phyloP scores from a whole-genome alignment of 345 rosid genomes.

The Melaleuca alternifolia region DNA sequence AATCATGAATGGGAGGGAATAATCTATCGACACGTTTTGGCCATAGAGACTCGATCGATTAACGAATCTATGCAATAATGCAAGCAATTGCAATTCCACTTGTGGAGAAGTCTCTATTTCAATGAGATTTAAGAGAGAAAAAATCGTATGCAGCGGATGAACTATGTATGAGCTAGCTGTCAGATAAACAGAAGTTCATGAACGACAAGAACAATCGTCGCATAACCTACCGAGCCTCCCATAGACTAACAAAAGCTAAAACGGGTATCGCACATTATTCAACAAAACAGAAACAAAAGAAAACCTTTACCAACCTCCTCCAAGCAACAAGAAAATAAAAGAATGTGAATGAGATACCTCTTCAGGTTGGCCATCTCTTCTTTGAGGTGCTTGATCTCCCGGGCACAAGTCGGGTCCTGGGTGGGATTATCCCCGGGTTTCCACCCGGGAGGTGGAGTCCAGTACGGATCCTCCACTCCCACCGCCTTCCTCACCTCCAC shows the following conservation, averaged over 20 bases:
- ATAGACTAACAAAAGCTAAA: background rate
- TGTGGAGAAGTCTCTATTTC: background rate
- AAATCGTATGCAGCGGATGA: background rate
- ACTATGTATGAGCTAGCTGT: background rate
- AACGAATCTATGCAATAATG: background rate
- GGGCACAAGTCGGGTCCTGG: slow-evolving; percentile 74
- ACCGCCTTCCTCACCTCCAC: slow-evolving; percentile 60
- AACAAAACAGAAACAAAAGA: background rate
- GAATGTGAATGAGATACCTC: slow-evolving; percentile 15
- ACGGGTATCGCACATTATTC: background rate
- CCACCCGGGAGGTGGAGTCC: slow-evolving; percentile 98
- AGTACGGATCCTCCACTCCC: slow-evolving; percentile 85
- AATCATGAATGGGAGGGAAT: background rate
- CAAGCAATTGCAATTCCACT: background rate
- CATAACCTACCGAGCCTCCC: no score
- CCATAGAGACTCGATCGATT: background rate
- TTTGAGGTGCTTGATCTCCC: slow-evolving; percentile 45
- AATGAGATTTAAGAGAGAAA: background rate
- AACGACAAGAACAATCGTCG: background rate
- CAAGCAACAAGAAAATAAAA: background rate
- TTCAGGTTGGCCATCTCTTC: slow-evolving; percentile 31
- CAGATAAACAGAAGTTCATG: background rate
- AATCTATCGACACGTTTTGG: background rate
- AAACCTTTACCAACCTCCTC: background rate
- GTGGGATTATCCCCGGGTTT: slow-evolving; percentile 71